Evolutionary conservation across 176 grass and related monocot species (phyloP), one percentile per base, ranked within the genome.

Genomic region (Oryza australiensis): DNA sequence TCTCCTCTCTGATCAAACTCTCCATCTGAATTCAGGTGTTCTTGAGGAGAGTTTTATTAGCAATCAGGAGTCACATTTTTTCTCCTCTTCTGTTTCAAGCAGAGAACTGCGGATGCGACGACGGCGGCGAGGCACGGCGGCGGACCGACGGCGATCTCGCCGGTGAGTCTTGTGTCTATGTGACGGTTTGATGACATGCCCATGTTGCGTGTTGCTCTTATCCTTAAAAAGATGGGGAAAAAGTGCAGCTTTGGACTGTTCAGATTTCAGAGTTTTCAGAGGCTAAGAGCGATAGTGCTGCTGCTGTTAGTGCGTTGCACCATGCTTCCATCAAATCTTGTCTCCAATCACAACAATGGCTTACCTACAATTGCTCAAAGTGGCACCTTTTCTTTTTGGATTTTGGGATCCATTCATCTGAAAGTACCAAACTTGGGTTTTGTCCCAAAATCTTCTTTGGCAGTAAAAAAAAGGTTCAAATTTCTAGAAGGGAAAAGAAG

Each of bases 71-170:
- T 38, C 5, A 23, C 35, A 9, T 3, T 16, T 64, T 64, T 26
- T 13, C 26, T 11, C 2, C 15, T 15, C 53, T 80, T n/a, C 2
- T 20, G 0, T 42, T 63, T 34, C 40, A 62, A n/a, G 48, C 66
- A 97, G 94, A 90, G 48, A 83, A 32, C 78, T 87, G 63, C 62
- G 83, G 82, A 43, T 69, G 82, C 20, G 79, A 85, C 43, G 70
- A 30, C 38, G 72, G 43, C 42, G 33, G 22, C 27, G 78, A 22
- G 62, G 70, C 0, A 5, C 24, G 22, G 72, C 43, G 62, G 30
- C 57, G 16, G 15, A 9, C n/a, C 18, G 86, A 63, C 55, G 42
- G 27, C 26, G 74, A 73, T 22, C 70, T 49, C 22, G n/a, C 70
- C 38, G 90, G 92, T 90, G 62, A 60, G 70, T 30, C 5, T 23